A percentile compares a stretch with the other conserved stretches of the same genome.
phyloP scores from a whole-genome alignment of 305 asterid genomes.

The Fraxinus paxiana region DNA sequence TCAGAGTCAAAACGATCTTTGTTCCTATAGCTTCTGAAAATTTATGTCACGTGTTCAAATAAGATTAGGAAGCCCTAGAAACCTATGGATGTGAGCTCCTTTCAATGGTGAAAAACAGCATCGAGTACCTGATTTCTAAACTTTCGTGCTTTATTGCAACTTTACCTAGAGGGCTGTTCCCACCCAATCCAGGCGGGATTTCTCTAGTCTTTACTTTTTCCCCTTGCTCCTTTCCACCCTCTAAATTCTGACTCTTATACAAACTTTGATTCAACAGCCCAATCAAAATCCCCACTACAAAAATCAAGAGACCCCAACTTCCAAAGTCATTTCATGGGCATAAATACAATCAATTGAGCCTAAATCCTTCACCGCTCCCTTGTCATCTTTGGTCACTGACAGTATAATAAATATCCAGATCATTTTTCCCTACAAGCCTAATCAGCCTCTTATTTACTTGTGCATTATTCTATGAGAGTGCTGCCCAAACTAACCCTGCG shows the following conservation, averaged over 20 bases:
- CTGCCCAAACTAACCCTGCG: neutral
- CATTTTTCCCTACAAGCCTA: neutral
- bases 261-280: neutral
- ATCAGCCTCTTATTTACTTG: neutral
- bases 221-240: neutral
- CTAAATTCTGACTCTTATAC: slow-evolving; percentile 6
- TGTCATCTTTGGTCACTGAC: neutral
- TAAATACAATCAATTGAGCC: neutral
- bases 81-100: neutral
- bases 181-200: neutral
- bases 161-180: neutral
- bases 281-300: neutral
- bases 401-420: neutral
- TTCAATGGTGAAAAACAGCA: neutral
- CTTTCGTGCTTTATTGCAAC: neutral
- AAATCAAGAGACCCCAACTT: neutral
- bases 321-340: slow-evolving; percentile 3
- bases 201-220: neutral
- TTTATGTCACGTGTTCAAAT: neutral
- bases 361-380: neutral
- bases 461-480: neutral
- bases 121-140: neutral
- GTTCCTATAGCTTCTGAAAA: neutral
- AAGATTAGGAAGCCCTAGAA: neutral
- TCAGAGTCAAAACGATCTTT: neutral